Percentiles rank a stretch among this genome's conserved stretches.
Conservation (phyloP, 1,284 basidiomycete genomes). For the Baeospora myosura region DNA sequence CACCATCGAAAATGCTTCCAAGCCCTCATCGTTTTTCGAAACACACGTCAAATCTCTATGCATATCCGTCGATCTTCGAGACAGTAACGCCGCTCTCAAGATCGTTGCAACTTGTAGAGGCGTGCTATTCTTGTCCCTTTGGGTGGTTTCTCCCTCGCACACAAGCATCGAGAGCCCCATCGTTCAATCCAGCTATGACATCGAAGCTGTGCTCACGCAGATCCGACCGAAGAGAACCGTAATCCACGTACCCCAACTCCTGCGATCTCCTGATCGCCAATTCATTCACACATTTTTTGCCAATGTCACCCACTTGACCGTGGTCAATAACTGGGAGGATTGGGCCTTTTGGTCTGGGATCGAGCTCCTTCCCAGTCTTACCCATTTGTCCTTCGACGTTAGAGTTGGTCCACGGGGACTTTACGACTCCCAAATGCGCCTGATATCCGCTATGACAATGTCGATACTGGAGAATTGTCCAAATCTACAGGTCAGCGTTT, state of each 20-base stretch:
- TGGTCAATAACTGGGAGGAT: constrained; percentile 31
- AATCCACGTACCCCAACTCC: not conserved
- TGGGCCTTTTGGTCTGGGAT: constrained; percentile 28
- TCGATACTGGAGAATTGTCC: constrained; percentile 14
- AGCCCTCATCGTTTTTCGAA: constrained; percentile 21
- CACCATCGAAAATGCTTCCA: constrained; percentile 21
- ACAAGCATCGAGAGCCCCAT: not conserved
- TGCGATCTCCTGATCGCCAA: constrained; percentile 5
- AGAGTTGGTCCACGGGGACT: constrained; percentile 17
- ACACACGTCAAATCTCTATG: constrained; percentile 22
- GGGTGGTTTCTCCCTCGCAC: constrained; percentile 14
- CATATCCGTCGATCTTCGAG: constrained; percentile 22
- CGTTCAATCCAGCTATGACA: no score
- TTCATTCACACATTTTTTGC: constrained; percentile 24
- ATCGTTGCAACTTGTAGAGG: constrained; percentile 21
- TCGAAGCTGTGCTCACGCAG: not conserved
- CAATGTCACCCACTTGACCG: constrained; percentile 28
- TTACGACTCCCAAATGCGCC: constrained; percentile 7
- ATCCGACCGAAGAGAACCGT: not conserved
- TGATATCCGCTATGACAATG: constrained; percentile 14
- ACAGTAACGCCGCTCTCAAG: constrained; percentile 16
- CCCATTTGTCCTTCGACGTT: constrained; percentile 27
- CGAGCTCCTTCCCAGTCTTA: constrained; percentile 21
- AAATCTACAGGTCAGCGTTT: constrained; percentile 19
- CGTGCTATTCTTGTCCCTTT: constrained; percentile 20